Percentiles rank a stretch among this genome's conserved stretches.
phyloP scores from a whole-genome alignment of 1,139 yeast genomes.

The Kurtzmaniella quercitrusa region DNA sequence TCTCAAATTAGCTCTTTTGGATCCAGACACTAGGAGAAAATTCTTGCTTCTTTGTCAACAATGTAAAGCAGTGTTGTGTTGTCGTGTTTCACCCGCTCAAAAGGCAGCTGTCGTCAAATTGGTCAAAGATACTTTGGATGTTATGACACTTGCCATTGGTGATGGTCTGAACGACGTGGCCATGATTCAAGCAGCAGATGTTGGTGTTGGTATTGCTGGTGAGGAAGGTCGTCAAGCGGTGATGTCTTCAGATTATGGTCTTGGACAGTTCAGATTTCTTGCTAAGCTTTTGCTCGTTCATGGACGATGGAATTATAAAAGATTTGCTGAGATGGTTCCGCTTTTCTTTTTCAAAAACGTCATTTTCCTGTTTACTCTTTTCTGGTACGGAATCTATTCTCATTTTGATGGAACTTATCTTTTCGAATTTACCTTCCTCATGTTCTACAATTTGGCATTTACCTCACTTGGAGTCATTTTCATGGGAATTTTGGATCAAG shows the following conservation, averaged over 20 bases:
- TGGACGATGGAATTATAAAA: constrained; percentile 62
- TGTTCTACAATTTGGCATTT: constrained; percentile 63
- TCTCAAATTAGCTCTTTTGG: constrained; percentile 37
- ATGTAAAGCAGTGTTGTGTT: constrained; percentile 59
- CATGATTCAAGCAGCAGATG: constrained; percentile 64
- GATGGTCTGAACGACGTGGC: constrained; percentile 71
- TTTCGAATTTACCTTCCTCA: constrained; percentile 58
- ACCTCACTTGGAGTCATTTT: constrained; percentile 61
- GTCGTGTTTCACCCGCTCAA: constrained; percentile 64
- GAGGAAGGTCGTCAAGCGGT: constrained; percentile 69
- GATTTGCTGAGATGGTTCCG: constrained; percentile 63
- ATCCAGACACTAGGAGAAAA: constrained; percentile 26
- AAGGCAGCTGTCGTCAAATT: constrained; percentile 54
- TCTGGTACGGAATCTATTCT: constrained; percentile 58
- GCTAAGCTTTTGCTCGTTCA: constrained; percentile 54
- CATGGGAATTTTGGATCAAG: constrained; percentile 59
- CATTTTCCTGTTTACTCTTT: constrained; percentile 55
- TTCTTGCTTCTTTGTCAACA: constrained; percentile 55
- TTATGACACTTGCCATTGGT: constrained; percentile 65
- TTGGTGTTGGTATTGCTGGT: constrained; percentile 67
- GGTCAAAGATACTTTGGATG: constrained; percentile 48
- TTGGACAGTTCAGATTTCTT: constrained; percentile 58
- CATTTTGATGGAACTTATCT: constrained; percentile 61
- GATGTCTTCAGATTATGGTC: constrained; percentile 65
- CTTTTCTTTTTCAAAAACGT: constrained; percentile 63